Base-by-base conservation (phyloP, 2,329 filamentous ascomycete genomes). In the Penicillium palitans region DNA sequence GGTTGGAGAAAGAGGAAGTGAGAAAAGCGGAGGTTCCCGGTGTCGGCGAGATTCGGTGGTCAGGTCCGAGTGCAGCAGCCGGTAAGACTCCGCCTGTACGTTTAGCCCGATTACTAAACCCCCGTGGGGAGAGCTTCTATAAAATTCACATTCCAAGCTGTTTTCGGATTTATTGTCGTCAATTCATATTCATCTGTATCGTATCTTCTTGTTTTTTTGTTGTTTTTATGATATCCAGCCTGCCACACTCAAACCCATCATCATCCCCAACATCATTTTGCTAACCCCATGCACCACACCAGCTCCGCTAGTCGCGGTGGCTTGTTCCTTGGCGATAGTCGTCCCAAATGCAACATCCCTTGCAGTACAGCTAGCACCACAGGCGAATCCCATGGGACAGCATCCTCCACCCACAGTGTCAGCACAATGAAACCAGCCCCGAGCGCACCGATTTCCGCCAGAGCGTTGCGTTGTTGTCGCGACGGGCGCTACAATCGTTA, bases 331-430 rank as follows among this genome's bases (percentile, higher is more conserved):
- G 5, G 71, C 74, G 13, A 78, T 72, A 29, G 82, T 84, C 7
- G 77, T 82, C n/a, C 84, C 87, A 46, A 80, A 78, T 8, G 79
- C 80, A 49, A 77, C 79, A 17, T 65, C 74, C 8, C 75, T 77
- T 6, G 85, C 82, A 31, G 86, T 87, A 76, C 91, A 96, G 71
- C 87, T 91, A 21, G 81, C 81, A 1, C 90, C 91, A 74, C 91
- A 96, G 4, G 74, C 75, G 73, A 88, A 96, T 2, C 90, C 90
- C 42, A 76, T 82, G 0, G 92, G 92, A 79, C 93, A 98, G 73
- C 93, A 98, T 7, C 91, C 92, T 0, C 91, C 87, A 0, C 88
- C 85, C 0, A 83, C 78, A n/a, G 83, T 79, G 56, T 73, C 84
- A 66, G 80, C 86, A 84, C 82, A 97, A 63, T 76, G 83, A 63